Base-by-base conservation (phyloP, 805 yeast genomes). In the Candida chauliodis region DNA sequence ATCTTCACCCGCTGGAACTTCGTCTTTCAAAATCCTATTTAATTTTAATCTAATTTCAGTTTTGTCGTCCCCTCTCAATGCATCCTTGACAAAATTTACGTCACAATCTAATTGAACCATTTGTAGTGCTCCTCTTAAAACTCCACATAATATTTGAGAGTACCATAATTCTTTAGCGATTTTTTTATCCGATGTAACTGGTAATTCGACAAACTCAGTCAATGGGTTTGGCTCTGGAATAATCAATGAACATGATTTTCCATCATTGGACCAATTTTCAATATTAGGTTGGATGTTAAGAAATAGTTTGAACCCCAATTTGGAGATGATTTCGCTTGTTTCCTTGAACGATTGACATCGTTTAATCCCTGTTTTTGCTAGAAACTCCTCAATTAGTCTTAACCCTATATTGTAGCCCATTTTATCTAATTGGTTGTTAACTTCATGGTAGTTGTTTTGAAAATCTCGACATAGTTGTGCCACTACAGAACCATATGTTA, bases 381-480 rank as follows among this genome's bases (percentile, higher is more conserved):
- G 68, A 53, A 91, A 88, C 56, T 93, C 99, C 54, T 93, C 99
- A 35, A 93, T 86, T 42, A 93, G 60, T 46, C 99, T 69, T 34
- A 89, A 66, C 1, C 99, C 99, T 28, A 93, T 93, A 56, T 86
- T 89, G 59, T 90, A 87, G 1, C 99, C 99, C 98, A 93, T 91
- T 46, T 78, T 76, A 52, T 82, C 95, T 35, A 93, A 69, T 55
- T 91, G 95, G 36, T 69, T 67, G 55, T 93, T 93, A 41, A 93
- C 96, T 51, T 81, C 81, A 5, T 54, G 56, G 58, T 87, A 90
- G 58, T 90, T 85, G 46, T 78, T 73, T 38, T 81, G 75, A 59
- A 76, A 81, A 54, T 93, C 98, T 42, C 81, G 78, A 56, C 96
- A 89, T 37, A 93, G 66, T 53, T 91, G 97, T 10, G 95, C 78